A percentile compares a stretch with the other conserved stretches of the same genome.
Evolutionary conservation across 2,329 filamentous ascomycete genomes (phyloP).

Genomic region (Neonectria neomacrospora): DNA sequence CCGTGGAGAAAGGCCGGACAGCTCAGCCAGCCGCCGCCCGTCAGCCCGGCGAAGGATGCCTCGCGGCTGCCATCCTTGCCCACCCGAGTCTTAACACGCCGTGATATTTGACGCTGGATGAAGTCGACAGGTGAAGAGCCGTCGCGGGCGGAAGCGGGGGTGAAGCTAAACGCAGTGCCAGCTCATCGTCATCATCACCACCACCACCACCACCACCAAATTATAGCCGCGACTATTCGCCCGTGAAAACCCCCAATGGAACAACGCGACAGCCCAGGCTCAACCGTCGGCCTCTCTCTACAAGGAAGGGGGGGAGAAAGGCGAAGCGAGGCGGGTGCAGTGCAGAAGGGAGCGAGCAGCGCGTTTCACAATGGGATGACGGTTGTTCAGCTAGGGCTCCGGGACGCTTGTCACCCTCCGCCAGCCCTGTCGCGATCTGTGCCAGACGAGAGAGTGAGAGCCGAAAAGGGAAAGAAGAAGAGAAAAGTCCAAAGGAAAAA

Average conservation of each 20-base stretch:
- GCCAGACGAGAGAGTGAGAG: neutral
- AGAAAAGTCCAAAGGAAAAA: neutral
- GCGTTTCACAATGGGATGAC: constrained; percentile 24
- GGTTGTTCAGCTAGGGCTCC: constrained; percentile 4
- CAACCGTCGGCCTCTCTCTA: constrained; percentile 3
- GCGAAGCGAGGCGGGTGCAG: constrained; percentile 12
- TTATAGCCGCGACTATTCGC: neutral
- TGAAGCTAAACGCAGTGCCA: constrained; percentile 24
- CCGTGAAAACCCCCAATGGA: neutral
- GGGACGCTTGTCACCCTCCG: neutral
- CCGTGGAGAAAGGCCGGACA: neutral
- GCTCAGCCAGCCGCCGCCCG: too few species aligned
- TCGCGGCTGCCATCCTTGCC: constrained; percentile 12
- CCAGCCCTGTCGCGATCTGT: neutral
- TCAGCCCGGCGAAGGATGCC: neutral
- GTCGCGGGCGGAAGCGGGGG: constrained; percentile 17
- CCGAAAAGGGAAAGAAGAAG: neutral
- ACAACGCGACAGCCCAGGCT: constrained; percentile 5
- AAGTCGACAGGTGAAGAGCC: constrained; percentile 16
- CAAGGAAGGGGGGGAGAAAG: neutral
- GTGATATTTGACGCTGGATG: constrained; percentile 17
- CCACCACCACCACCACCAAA: neutral
- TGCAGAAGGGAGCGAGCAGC: neutral
- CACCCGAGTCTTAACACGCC: constrained; percentile 22
- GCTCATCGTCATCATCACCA: constrained; percentile 23